A percentile compares a stretch with the other conserved stretches of the same genome.
Evolutionary conservation across 306 rosid genomes (phyloP).

Genomic region (Macrotyloma uniflorum): DNA sequence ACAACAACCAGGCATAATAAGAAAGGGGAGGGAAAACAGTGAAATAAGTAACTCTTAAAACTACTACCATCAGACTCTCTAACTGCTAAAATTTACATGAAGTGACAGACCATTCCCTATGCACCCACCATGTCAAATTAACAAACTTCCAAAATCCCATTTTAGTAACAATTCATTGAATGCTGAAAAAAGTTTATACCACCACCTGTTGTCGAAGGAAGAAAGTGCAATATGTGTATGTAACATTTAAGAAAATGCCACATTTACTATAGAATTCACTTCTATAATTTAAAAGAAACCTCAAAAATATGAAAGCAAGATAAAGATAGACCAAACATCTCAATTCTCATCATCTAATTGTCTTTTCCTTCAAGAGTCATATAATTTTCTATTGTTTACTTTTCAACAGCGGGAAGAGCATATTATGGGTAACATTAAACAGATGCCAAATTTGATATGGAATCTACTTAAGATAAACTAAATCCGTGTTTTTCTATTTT

Average conservation of each 20-base stretch:
- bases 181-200: not conserved
- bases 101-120: not conserved
- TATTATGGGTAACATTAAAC: not conserved
- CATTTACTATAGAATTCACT: conserved; percentile 1
- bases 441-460: not conserved
- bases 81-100: not conserved
- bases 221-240: not conserved
- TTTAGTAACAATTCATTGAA: not conserved
- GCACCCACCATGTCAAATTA: not conserved
- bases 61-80: not conserved
- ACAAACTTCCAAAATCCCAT: not conserved
- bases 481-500: conserved; percentile 1
- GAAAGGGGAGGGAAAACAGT: not conserved
- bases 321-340: not conserved
- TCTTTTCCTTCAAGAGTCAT: not conserved
- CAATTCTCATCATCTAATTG: not conserved
- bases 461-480: not conserved
- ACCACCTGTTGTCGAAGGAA: not conserved
- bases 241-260: not conserved
- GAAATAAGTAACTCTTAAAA: conserved; percentile 19
- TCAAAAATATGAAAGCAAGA: not conserved
- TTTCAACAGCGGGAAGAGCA: not conserved
- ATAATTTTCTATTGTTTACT: not conserved
- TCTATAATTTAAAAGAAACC: not conserved
- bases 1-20: not conserved